These are phyloP conservation scores for Choiromyces venosus DNA, from an alignment of 495 filamentous ascomycete genomes.

Conservation along the genomic window DNA sequence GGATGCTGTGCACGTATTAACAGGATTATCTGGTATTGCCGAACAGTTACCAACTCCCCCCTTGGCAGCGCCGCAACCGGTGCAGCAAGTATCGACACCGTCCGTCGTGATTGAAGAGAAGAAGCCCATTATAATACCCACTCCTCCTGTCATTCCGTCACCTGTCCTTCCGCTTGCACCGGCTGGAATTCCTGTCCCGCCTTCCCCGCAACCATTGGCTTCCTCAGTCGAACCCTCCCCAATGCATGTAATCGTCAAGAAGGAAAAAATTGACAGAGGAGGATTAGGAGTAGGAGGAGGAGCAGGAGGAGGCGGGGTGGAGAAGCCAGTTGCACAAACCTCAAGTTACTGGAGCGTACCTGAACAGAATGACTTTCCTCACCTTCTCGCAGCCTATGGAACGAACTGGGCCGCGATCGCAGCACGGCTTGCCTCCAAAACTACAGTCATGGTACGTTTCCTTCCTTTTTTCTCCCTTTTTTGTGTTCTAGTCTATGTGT, in stretches of 20 bases:
- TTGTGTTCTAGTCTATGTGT: conserved; percentile 32
- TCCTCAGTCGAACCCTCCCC: conserved; percentile 30
- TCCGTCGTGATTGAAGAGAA: conserved; percentile 22
- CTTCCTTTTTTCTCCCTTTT: conserved; percentile 13
- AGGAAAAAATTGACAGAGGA: conserved; percentile 19
- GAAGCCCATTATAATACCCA: conserved; percentile 14
- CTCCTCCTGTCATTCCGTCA: neutral
- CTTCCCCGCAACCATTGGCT: conserved; percentile 20
- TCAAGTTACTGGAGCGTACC: conserved; percentile 98
- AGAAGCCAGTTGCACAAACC: conserved; percentile 45
- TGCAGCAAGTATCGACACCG: neutral
- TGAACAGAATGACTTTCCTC: conserved; percentile 76
- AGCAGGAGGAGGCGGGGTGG: conserved; percentile 15
- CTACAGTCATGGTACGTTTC: conserved; percentile 75
- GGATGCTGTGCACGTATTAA: conserved; percentile 29
- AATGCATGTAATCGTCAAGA: conserved; percentile 8
- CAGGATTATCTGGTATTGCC: conserved; percentile 19
- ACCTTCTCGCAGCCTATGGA: conserved; percentile 72
- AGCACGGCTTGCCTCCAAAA: conserved; percentile 82
- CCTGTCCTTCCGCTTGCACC: conserved; percentile 36
- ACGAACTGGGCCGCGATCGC: conserved; percentile 84
- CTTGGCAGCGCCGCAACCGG: neutral
- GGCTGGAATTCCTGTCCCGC: conserved; percentile 31
- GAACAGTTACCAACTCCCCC: conserved; percentile 19
- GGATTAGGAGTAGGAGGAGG: no score